Conservation (phyloP, 441 rosid species). For the Populus trichocarpa region DNA sequence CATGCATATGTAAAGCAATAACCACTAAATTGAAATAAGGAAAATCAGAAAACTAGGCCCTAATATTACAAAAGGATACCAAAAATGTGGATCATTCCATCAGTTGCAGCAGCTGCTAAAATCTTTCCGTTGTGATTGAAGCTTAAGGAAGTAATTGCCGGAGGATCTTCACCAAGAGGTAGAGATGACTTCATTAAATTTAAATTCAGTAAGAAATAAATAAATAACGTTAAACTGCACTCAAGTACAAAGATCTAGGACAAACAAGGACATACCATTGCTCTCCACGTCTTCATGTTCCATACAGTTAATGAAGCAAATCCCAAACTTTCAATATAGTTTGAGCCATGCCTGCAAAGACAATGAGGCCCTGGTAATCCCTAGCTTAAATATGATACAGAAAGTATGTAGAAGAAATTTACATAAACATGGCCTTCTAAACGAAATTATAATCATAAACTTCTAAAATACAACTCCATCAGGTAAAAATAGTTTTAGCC, state of each 20-base stretch:
- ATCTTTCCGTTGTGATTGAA: constrained; percentile 81
- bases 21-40: background rate
- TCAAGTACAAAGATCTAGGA: constrained; percentile 10
- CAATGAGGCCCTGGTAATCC: constrained; percentile 9
- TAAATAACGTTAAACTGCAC: constrained; percentile 13
- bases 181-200: constrained; percentile 66
- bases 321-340: constrained; percentile 41
- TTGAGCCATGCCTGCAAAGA: constrained; percentile 44
- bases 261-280: constrained; percentile 53
- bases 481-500: background rate
- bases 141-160: constrained; percentile 68
- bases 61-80: constrained; percentile 53
- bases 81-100: constrained; percentile 85
- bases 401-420: background rate
- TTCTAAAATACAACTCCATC: background rate
- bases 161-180: constrained; percentile 82
- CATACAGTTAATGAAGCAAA: constrained; percentile 67
- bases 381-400: constrained; percentile 1
- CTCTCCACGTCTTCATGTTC: constrained; percentile 80
- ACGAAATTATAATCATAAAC: background rate
- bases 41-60: background rate
- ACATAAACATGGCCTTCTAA: background rate
- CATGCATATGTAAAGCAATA: background rate
- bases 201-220: constrained; percentile 33
- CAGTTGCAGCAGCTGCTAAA: constrained; percentile 71